Evolutionary conservation across 2,329 filamentous ascomycete species (phyloP), one percentile per base, ranked within the genome.

Genomic region (Fusarium clavum): DNA sequence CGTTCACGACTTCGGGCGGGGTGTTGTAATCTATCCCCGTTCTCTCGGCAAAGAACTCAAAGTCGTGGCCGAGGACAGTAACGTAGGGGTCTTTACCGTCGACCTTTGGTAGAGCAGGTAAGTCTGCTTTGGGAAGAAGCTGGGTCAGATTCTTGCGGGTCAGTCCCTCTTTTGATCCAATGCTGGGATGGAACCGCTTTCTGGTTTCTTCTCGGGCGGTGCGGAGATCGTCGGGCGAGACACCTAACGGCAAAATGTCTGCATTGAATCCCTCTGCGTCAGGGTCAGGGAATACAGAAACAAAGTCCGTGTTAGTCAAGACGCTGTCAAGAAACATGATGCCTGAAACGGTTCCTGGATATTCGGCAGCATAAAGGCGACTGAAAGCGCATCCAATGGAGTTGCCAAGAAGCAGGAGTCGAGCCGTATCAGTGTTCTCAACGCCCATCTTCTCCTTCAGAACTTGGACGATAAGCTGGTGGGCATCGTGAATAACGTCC

Each of bases 291-390:
- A 86, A 87, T 7, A 88, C 65, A 8, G 83, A 84, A 3, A 87
- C 82, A 30, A 86, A 85, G 69, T 89, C 84, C 0, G 83, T 83
- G 72, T 89, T 87, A 18, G 87, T 85, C 74, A 90, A 83, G 67
- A 87, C 85, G 38, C 83, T 87, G 73, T 90, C 87, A 2, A 90
- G 83, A 11, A 89, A 81, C 2, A 89, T 34, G 5, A 85, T 76
- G 0, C 79, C 86, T 0, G 80, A 78, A 0, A 87, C 82, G 0
- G 78, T 80, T 4, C 81, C 79, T 0, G 84, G 82, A 54, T 86
- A 82, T 2, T 76, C 74, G 53, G 83, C 78, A 2, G 85, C 82
- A 71, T 85, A 88, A 11, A 89, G 80, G 1, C 87, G 82, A 2
- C 82, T 82, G 18, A 89, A 76, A 5, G 32, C 67, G 14, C 72